Evolutionary conservation across 441 rosid genomes (phyloP), one percentile per base, ranked within the genome.

Genomic region (Codiaeum variegatum): DNA sequence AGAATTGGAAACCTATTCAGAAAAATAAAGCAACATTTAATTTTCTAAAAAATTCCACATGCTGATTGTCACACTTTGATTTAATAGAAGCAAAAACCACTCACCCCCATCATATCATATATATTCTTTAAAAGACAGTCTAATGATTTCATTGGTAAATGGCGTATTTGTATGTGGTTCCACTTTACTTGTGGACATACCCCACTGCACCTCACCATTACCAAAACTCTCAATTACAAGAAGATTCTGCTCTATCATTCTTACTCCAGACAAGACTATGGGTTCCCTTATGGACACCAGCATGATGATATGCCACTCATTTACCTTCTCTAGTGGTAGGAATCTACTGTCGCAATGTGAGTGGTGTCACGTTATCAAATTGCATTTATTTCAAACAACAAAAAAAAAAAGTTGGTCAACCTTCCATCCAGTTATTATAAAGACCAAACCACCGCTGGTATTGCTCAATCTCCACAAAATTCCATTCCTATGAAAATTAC

Each of bases 191-290:
- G 67, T 36, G 71, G 70, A 51, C 66, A 28, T 60, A 70, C 75
- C 80, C 82, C 81, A 74, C 77, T 54, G 28, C 29, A 29, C 68
- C 52, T 72, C 73, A 51, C 79, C 80, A 81, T 67, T 42, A 72
- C 75, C 62, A 68, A 23, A 67, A 55, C 71, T 42, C 62, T 58
- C 66, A 52, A 75, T 60, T 69, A 70, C 73, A 69, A 42, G 76
- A 80, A 77, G 71, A 69, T 65, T 77, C 77, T 66, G 66, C 68
- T 66, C 13, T 52, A 47, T n/a, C n/a, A n/a, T n/a, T n/a, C n/a
- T n/a, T n/a, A n/a, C n/a, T n/a, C n/a, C n/a, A n/a, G 54, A 75
- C 73, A 2, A 66, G 60, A 18, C n/a, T 31, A 40, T 74, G 67
- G 66, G 47, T 70, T 36, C 24, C 15, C 58, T 38, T 44, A 3